Base-by-base conservation (phyloP, 176 grass and related monocot genomes). In the Dactylis glomerata region DNA sequence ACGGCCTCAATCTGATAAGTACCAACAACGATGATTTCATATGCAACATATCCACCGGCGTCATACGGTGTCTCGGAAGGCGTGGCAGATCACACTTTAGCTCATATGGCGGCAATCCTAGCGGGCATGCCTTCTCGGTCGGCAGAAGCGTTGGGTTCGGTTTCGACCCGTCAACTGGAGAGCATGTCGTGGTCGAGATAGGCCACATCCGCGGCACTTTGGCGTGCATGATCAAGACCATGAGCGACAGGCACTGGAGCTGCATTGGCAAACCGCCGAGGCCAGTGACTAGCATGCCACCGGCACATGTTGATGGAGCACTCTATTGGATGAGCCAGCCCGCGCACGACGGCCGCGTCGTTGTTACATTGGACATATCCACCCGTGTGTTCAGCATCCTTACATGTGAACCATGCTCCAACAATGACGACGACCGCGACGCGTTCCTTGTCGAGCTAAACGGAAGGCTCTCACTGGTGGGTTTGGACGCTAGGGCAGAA, bases 171-270 rank as follows among this genome's bases (percentile, higher is more conserved):
- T 17, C 12, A 1, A 83, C 81, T 0, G 40, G 81, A 26, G 81
- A 83, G 38, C 69, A 83, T 6, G 55, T 75, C 12, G 81, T 27
- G 11, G 69, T 83, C 2, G 81, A 83, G 69, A 83, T 83, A 9
- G 81, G 81, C 7, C 16, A 63, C 55, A n/a, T 75, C 40, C 0
- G 37, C 2, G 55, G 81, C 8, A 1, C 81, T 49, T 15, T 50
- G 41, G 81, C 55, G 26, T 83, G 69, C 68, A 49, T 75, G 20
- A 22, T 49, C 37, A 83, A 83, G 40, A 24, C 40, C 1, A 83
- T 68, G 27, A 41, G 38, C 17, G 22, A 30, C 3, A 40, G 62
- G 27, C 24, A 11, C 11, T 83, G 81, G 81, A 83, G 12, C 40
- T 62, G 27, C 17, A 57, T 32, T 3, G 68, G 81, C 0, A 63